Conservation (phyloP, 352 stramenopile genomes). For the Aphanomyces invadans region DNA sequence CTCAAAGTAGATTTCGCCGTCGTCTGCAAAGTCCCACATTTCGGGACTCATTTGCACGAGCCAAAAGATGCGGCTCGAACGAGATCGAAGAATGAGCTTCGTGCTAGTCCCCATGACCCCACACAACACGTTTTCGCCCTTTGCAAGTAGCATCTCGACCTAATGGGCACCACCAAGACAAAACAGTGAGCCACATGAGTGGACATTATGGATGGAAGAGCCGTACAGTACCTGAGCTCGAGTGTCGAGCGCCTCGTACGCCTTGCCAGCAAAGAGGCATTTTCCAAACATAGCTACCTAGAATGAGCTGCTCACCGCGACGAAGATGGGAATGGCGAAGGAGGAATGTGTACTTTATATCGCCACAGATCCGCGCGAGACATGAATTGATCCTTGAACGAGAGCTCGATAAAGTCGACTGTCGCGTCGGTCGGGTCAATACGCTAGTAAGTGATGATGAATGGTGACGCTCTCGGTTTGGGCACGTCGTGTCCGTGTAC, state of each 20-base stretch:
- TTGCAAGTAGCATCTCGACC: constrained; percentile 76
- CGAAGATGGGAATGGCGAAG: background rate
- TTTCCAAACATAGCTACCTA: constrained; percentile 58
- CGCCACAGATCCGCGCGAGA: constrained; percentile 86
- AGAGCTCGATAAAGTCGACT: constrained; percentile 82
- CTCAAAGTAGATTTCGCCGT: constrained; percentile 87
- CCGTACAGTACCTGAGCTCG: constrained; percentile 64
- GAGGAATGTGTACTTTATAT: constrained; percentile 40
- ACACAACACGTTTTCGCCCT: constrained; percentile 61
- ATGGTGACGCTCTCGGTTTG: background rate
- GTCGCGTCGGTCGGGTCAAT: constrained; percentile 49
- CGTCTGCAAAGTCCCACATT: constrained; percentile 89
- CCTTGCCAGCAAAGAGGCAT: constrained; percentile 70
- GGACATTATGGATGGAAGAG: too few species aligned
- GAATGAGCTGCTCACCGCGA: background rate
- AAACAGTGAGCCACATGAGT: too few species aligned
- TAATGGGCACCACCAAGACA: background rate
- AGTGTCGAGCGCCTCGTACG: constrained; percentile 59
- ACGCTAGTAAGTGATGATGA: constrained; percentile 25
- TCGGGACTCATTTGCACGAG: constrained; percentile 95
- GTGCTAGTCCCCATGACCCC: constrained; percentile 93
- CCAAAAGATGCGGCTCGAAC: constrained; percentile 95
- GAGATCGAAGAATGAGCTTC: constrained; percentile 93
- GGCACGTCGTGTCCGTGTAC: background rate
- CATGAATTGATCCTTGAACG: constrained; percentile 88